Percentiles rank a stretch among this genome's conserved stretches.
phyloP scores from a whole-genome alignment of 2,329 filamentous ascomycete species.

The Fusarium sterilihyphosum region DNA sequence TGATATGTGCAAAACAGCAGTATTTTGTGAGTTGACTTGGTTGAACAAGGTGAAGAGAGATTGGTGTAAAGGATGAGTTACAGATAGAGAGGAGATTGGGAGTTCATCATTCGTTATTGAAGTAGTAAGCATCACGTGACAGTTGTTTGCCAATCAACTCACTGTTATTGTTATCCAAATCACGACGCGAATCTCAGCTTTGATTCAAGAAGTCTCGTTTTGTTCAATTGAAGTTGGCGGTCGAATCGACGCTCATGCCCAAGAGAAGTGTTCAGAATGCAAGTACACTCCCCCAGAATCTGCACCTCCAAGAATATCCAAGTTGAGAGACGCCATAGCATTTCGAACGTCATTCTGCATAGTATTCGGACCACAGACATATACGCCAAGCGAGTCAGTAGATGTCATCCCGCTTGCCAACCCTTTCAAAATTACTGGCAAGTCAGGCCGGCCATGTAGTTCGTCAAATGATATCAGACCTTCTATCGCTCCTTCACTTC shows the following conservation, averaged over 20 bases:
- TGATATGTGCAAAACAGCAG: not conserved
- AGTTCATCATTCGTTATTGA: not conserved
- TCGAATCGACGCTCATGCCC: not conserved
- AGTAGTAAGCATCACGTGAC: not conserved
- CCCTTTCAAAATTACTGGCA: rapidly evolving
- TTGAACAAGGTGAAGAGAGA: not conserved
- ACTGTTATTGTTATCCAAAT: not conserved
- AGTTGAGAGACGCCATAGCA: not conserved
- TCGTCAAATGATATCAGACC: not conserved
- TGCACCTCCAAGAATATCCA: not conserved
- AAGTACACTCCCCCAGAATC: not conserved
- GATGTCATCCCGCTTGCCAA: not conserved
- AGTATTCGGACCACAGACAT: not conserved
- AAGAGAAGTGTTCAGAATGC: not conserved
- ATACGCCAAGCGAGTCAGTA: not conserved
- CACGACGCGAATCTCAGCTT: not conserved
- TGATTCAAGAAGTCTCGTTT: not conserved
- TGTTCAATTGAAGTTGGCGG: not conserved
- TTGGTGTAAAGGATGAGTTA: not conserved
- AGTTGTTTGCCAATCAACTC: not conserved
- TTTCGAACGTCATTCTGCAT: constrained; percentile 1
- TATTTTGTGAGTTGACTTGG: not conserved
- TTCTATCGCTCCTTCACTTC: not conserved
- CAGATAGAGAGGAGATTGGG: not conserved
- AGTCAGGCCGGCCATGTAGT: not conserved